Evolutionary conservation across 2,329 filamentous ascomycete genomes (phyloP).

Genomic region (Pyrenochaeta sp.): DNA sequence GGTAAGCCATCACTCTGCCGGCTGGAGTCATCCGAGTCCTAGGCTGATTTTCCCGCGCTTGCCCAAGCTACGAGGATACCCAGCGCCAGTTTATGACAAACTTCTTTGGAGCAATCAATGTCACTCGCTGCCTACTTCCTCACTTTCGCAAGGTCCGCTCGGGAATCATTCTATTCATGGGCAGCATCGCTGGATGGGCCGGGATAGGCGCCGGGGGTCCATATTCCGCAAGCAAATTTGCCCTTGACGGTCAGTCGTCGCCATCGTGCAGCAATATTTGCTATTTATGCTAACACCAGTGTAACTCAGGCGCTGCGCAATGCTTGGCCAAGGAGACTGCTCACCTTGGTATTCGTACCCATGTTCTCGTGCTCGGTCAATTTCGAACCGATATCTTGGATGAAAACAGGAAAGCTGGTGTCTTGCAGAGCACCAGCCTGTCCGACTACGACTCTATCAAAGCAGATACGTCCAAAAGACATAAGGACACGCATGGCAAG

Average conservation of each 20-base stretch:
- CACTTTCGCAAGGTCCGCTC: conserved; percentile 3
- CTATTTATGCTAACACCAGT: not conserved
- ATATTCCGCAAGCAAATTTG: conserved; percentile 11
- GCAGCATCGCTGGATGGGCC: conserved; percentile 6
- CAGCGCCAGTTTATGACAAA: conserved; percentile 11
- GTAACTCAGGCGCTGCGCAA: conserved; percentile 10
- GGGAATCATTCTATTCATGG: conserved; percentile 7
- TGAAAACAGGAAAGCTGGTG: not conserved
- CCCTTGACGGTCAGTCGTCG: conserved; percentile 3
- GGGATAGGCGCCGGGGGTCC: conserved; percentile 4
- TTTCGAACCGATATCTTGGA: conserved; percentile 8
- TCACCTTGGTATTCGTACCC: conserved; percentile 6
- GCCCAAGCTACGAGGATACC: conserved; percentile 4
- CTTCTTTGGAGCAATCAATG: conserved; percentile 11
- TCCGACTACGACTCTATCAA: not conserved
- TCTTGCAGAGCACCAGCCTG: not conserved
- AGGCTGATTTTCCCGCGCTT: not conserved
- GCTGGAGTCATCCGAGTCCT: too few relatives aligned
- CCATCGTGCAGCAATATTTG: not conserved
- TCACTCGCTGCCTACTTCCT: conserved; percentile 7
- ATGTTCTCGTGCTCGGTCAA: conserved; percentile 7
- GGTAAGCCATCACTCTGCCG: too few relatives aligned
- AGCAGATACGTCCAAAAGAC: not conserved
- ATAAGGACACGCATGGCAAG: not conserved
- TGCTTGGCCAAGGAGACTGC: conserved; percentile 5